Conservation (phyloP, 768 basidiomycete genomes). For the Neoboletus subvelutipes region DNA sequence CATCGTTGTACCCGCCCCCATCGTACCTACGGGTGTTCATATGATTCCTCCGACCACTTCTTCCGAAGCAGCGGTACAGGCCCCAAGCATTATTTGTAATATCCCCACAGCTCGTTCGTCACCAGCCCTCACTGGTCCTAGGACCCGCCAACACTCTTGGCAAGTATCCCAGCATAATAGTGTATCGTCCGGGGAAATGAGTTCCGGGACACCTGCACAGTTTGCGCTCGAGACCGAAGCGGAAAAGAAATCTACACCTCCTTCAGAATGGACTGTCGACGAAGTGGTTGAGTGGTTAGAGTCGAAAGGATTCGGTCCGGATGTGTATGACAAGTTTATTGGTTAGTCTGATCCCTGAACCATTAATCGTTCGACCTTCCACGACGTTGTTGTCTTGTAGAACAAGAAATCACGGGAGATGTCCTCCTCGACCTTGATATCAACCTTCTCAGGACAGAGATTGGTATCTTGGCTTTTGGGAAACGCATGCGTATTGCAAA, state of each 20-base stretch:
- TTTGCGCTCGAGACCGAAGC: conserved; percentile 17
- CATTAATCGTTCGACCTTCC: not conserved
- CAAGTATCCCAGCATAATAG: conserved; percentile 46
- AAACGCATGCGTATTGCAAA: conserved; percentile 92
- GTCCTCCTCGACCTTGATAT: conserved; percentile 92
- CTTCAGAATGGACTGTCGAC: conserved; percentile 81
- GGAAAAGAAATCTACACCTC: conserved; percentile 39
- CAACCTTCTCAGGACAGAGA: conserved; percentile 86
- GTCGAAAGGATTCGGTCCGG: conserved; percentile 79
- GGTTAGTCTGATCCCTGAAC: conserved; percentile 46
- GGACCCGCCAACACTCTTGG: conserved; percentile 22
- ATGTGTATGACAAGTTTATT: conserved; percentile 81
- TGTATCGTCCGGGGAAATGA: conserved; percentile 26
- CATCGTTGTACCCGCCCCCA: conserved; percentile 24
- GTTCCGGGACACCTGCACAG: conserved; percentile 24
- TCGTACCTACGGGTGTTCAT: conserved; percentile 15
- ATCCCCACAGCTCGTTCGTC: conserved; percentile 32
- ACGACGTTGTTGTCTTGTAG: conserved; percentile 39
- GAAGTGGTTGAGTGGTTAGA: conserved; percentile 89
- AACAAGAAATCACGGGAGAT: conserved; percentile 99
- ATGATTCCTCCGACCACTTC: conserved; percentile 24
- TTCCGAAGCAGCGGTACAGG: conserved; percentile 16
- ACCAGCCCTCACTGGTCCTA: conserved; percentile 24
- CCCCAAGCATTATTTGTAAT: conserved; percentile 22
- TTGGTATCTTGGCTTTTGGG: conserved; percentile 91